Evolutionary conservation across 2,329 filamentous ascomycete species (phyloP).

Genomic region (Grosmannia huntii): DNA sequence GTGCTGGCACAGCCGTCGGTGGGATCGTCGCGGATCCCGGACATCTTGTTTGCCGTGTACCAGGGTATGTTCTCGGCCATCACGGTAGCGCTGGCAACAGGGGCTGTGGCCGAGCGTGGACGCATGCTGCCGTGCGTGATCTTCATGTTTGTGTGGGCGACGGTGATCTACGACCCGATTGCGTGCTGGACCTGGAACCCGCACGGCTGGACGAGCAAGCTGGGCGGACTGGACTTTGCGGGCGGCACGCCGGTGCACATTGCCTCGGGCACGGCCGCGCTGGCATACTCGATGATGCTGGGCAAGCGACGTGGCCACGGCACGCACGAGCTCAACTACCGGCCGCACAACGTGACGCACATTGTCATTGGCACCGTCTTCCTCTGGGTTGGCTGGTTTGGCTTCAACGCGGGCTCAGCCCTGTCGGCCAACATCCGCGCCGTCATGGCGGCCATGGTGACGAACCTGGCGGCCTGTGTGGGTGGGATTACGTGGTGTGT

Average conservation of each 20-base stretch:
- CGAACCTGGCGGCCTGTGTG: constrained; percentile 71
- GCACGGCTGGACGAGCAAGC: constrained; percentile 62
- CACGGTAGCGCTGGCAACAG: constrained; percentile 73
- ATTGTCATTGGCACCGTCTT: constrained; percentile 89
- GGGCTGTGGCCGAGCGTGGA: constrained; percentile 67
- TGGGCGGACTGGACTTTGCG: constrained; percentile 79
- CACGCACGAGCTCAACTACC: constrained; percentile 80
- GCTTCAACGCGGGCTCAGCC: constrained; percentile 82
- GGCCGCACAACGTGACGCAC: constrained; percentile 85
- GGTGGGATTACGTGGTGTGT: constrained; percentile 85
- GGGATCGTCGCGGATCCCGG: constrained; percentile 59
- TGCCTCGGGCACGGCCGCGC: constrained; percentile 65
- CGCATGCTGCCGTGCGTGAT: constrained; percentile 79
- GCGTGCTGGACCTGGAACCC: constrained; percentile 94
- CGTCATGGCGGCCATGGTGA: constrained; percentile 76
- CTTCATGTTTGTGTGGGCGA: constrained; percentile 90
- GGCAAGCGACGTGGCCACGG: constrained; percentile 76
- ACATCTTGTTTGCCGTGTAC: constrained; percentile 75
- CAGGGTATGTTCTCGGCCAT: constrained; percentile 83
- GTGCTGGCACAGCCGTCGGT: constrained; percentile 67
- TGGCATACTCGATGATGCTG: constrained; percentile 85
- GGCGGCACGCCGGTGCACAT: constrained; percentile 88
- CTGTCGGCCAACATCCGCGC: constrained; percentile 71
- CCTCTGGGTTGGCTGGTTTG: constrained; percentile 92
- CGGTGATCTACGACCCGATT: constrained; percentile 81